Evolutionary conservation across 192 early-diverging fungal genomes (phyloP), one percentile per base, ranked within the genome.

Genomic region (Mortierella claussenii): DNA sequence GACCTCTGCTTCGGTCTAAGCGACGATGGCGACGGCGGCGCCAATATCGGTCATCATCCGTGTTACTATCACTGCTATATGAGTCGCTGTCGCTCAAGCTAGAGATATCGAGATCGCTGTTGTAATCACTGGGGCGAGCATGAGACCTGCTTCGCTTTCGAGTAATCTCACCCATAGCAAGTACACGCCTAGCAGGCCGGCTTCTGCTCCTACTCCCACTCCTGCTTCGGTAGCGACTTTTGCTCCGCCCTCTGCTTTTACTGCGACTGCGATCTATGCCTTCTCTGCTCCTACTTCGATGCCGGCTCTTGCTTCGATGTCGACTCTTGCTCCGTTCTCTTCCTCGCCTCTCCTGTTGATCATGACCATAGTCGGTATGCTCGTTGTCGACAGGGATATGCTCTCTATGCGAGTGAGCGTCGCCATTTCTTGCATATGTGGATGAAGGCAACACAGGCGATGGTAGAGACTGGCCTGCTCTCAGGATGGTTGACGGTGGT

Each of bases 201-300:
- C 69, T 71, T 24, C 52, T 47, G n/a, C 68, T 61, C 40, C 68
- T 45, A 26, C 10, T 7, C 12, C 46, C 37, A 24, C 68, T 70
- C 45, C 31, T 70, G 37, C 67, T 37, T 2, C 53, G 51, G 31
- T n/a, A 36, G 0, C 49, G 49, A 8, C 46, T 36, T 18, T 45
- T 50, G 47, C 48, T 56, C 5, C 64, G 52, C 3, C 32, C 27
- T 44, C 47, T 50, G 43, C 45, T 5, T 44, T 34, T 24, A 23
- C 59, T 60, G 0, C 62, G 37, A 2, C 52, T 52, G 20, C 61
- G 32, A 3, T 30, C 57, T 20, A 36, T 54, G 37, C 33, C 30
- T 34, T 40, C 59, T 21, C 40, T 12, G 4, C 42, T 47, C 9
- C n/a, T 28, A 45, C 59, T 61, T 37, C 68, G 42, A 0, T 33